Base-by-base conservation (phyloP, 176 grass and related monocot genomes). In the Carex myosuroides region DNA sequence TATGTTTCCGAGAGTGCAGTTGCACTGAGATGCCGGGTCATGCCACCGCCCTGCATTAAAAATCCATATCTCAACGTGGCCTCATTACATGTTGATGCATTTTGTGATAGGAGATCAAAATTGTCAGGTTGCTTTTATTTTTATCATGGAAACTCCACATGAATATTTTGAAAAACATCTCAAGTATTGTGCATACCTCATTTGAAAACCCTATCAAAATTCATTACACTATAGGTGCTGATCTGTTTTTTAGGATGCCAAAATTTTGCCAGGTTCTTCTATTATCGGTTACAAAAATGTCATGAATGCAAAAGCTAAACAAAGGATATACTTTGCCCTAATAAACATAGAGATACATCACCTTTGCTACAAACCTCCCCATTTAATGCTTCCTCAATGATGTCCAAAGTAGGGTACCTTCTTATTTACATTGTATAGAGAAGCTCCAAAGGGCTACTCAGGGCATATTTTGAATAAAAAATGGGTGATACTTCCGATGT, bases 11-110 rank as follows among this genome's bases (percentile, higher is more conserved):
- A 90, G 53, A 93, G 91, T 29, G 96, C 91, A 83, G 81, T 94
- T 72, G 86, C 90, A 87, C 70, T 98, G 77, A 91, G 96, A 44
- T 92, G 91, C 84, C 85, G 91, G 77, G 91, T 95, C 82, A 95
- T 88, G 87, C 93, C 96, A 79, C 96, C 96, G 3, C 93, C 93
- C 3, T 98, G 96, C 39, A 91, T 98, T 81, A 93, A 87, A 81
- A 98, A 98, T 66, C 93, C 88, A 1, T 98, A 98, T 53, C 37
- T 90, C 39, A 89, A 87, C 29, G 26, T 3, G 8, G 63, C 91
- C 61, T 69, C 62, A 39, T 87, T 84, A 64, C 79, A 92, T 92
- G 88, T 73, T 73, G 85, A 68, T 81, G 55, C 93, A 65, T 98
- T 92, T 35, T 89, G 72, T 18, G 83, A 87, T 68, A 91, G 89